These are phyloP conservation scores for Ceratobasidium sp. DNA, from an alignment of 1,284 basidiomycete genomes.

Conservation along the genomic window DNA sequence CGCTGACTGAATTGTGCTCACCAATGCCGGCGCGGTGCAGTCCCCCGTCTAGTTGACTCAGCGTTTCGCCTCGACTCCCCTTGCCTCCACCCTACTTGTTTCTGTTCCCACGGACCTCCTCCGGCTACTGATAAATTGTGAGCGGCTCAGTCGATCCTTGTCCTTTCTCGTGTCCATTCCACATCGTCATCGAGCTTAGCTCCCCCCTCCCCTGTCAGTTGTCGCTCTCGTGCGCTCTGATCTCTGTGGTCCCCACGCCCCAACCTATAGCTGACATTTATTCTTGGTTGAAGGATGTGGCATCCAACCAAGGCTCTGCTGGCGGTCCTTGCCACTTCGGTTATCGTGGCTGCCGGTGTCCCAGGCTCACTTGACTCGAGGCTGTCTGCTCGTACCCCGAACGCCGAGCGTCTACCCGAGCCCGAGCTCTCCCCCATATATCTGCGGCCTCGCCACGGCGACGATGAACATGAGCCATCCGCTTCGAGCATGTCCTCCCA, in stretches of 20 bases:
- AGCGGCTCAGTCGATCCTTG: slow-evolving; percentile 3
- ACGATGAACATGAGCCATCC: slow-evolving; percentile 1
- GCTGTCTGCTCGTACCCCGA: background rate
- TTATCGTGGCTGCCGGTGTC: background rate
- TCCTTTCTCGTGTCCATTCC: background rate
- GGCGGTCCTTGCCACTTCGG: background rate
- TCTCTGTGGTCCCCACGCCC: background rate
- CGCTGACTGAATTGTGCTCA: slow-evolving; percentile 15
- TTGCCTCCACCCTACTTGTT: slow-evolving; percentile 12
- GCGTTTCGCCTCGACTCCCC: slow-evolving; percentile 36
- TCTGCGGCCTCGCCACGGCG: slow-evolving; percentile 13
- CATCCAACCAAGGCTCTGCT: slow-evolving; percentile 1
- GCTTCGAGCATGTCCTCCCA: background rate
- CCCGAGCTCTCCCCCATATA: slow-evolving; percentile 17
- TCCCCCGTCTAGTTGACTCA: slow-evolving; percentile 25
- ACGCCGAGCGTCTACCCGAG: background rate
- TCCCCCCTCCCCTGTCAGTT: background rate
- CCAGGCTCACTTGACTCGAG: background rate
- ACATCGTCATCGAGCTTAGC: background rate
- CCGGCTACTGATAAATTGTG: background rate
- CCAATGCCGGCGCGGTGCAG: background rate
- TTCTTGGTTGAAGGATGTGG: slow-evolving; percentile 1
- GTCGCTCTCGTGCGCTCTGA: background rate
- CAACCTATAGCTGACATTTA: background rate
- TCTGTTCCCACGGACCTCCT: slow-evolving; percentile 20